Conservation (phyloP, 2,329 filamentous ascomycete genomes). For the Alternaria novae-zelandiae region DNA sequence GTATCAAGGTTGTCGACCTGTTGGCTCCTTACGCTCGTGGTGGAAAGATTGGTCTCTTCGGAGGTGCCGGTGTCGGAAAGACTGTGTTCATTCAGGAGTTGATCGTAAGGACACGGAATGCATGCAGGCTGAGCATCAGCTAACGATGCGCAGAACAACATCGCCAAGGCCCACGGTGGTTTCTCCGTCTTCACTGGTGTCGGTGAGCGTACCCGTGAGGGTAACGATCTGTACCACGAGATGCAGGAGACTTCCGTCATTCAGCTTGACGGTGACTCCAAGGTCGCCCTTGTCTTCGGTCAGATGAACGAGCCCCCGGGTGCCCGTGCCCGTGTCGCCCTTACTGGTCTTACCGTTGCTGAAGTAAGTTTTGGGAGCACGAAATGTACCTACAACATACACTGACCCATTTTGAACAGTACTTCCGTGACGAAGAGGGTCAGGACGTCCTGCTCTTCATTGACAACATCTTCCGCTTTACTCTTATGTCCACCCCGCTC, state of each 20-base stretch:
- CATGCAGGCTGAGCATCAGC: background rate
- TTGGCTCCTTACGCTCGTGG: constrained; percentile 99
- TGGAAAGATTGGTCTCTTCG: constrained; percentile 99
- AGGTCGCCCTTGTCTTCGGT: constrained; percentile 99
- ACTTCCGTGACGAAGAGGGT: constrained; percentile 80
- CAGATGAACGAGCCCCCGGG: constrained; percentile 99
- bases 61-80: constrained; percentile 99
- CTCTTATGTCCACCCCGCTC: no score
- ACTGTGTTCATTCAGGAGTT: constrained; percentile 99
- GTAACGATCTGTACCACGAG: constrained; percentile 99
- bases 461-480: constrained; percentile 92
- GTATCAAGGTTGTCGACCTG: constrained; percentile 99
- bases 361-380: no score
- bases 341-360: constrained; percentile 70
- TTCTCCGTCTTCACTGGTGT: constrained; percentile 99
- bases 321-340: constrained; percentile 98
- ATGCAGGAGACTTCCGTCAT: constrained; percentile 99
- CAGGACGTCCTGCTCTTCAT: constrained; percentile 99
- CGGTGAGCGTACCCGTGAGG: constrained; percentile 99
- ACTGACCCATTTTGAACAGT: no score
- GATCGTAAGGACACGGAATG: constrained; percentile 69
- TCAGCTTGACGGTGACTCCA: constrained; percentile 98
- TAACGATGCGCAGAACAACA: constrained; percentile 79
- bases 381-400: no score
- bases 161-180: constrained; percentile 99